These are phyloP conservation scores for Epichloe typhina DNA, from an alignment of 2,329 filamentous ascomycete species.

Conservation along the genomic window DNA sequence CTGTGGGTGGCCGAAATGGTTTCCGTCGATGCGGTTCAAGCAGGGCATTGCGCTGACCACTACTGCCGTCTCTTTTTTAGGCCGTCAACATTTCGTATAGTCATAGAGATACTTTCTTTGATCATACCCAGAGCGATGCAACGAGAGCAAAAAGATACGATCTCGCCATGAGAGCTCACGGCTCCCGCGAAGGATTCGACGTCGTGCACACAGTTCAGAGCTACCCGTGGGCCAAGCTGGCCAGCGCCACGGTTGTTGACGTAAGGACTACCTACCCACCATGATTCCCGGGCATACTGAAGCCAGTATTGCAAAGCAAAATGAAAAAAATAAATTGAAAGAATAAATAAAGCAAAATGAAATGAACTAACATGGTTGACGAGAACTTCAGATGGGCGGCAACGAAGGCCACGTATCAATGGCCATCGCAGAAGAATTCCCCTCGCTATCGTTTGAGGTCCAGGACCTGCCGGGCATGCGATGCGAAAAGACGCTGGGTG, in stretches of 20 bases:
- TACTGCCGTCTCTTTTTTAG: not conserved
- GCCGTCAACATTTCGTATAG: slow-evolving; percentile 17
- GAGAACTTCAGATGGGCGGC: slow-evolving; percentile 12
- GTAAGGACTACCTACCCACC: slow-evolving; percentile 6
- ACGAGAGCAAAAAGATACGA: slow-evolving; percentile 16
- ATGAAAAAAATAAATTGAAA: not conserved
- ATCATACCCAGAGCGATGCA: slow-evolving; percentile 16
- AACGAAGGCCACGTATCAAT: slow-evolving; percentile 13
- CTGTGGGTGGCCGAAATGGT: slow-evolving; percentile 6
- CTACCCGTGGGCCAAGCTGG: slow-evolving; percentile 14
- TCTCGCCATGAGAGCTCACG: slow-evolving; percentile 19
- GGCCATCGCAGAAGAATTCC: slow-evolving; percentile 12
- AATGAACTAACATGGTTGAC: no score
- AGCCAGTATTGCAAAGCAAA: not conserved
- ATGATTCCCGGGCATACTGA: not conserved
- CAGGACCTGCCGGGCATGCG: slow-evolving; percentile 33
- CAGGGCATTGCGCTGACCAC: no score
- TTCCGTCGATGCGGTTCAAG: no score
- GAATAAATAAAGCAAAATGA: not conserved
- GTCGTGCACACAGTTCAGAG: slow-evolving; percentile 10
- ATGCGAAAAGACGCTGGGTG: slow-evolving; percentile 18
- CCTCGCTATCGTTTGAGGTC: slow-evolving; percentile 28
- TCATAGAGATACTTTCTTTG: slow-evolving; percentile 14
- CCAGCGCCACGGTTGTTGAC: slow-evolving; percentile 14
- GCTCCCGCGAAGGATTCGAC: slow-evolving; percentile 11